A percentile compares a stretch with the other conserved stretches of the same genome.
Evolutionary conservation across 163 green algal species (phyloP).

Genomic region (Scenedesmus sp.): DNA sequence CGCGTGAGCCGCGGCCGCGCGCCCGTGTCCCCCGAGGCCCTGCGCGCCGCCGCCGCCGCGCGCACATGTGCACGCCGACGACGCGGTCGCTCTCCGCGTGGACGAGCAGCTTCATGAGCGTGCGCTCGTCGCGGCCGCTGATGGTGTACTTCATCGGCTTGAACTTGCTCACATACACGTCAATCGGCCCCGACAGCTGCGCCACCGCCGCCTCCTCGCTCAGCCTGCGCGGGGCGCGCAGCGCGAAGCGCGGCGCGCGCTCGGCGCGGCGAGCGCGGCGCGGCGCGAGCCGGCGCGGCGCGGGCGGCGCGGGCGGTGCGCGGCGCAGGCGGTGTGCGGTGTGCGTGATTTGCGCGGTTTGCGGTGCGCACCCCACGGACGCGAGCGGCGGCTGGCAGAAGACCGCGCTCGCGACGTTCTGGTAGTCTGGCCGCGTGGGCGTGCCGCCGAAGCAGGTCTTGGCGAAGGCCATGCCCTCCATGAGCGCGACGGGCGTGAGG

Average conservation of each 20-base stretch:
- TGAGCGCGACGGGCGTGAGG: slow-evolving; percentile 82
- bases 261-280: too few relatives aligned
- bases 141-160: slow-evolving; percentile 65
- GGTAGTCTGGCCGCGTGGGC: slow-evolving; percentile 67
- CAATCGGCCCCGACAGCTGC: slow-evolving; percentile 69
- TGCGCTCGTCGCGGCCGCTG: slow-evolving; percentile 50
- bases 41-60: background rate
- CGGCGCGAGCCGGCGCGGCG: too few relatives aligned
- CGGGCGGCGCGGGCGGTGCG: too few relatives aligned
- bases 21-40: too few relatives aligned
- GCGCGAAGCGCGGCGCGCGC: too few relatives aligned
- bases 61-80: slow-evolving; percentile 78
- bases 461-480: slow-evolving; percentile 85
- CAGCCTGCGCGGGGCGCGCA: slow-evolving; percentile 53
- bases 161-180: slow-evolving; percentile 76
- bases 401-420: slow-evolving; percentile 62
- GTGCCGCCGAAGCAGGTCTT: slow-evolving; percentile 73
- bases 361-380: slow-evolving; percentile 21
- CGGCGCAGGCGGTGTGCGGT: too few relatives aligned
- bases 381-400: slow-evolving; percentile 73
- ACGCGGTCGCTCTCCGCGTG: slow-evolving; percentile 75
- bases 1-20: background rate
- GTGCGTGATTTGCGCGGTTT: too few relatives aligned
- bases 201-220: slow-evolving; percentile 79
- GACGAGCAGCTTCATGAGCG: slow-evolving; percentile 90